phyloP scores from a whole-genome alignment of 1,284 basidiomycete genomes.

The Mycosarcoma maydis region DNA sequence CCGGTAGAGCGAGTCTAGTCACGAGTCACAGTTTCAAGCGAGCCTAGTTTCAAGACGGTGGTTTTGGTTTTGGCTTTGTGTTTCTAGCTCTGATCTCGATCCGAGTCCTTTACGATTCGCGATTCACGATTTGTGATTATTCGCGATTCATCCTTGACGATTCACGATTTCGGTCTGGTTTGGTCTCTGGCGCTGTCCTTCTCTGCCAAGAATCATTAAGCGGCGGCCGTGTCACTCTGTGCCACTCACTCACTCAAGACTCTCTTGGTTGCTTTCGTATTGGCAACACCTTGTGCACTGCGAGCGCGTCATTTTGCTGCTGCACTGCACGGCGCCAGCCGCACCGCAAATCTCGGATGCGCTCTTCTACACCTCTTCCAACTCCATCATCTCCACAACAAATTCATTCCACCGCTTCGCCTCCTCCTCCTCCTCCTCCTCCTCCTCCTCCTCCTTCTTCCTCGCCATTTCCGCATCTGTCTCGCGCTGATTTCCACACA shows the following conservation, averaged over 20 bases:
- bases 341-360: conserved; percentile 25
- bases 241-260: neutral
- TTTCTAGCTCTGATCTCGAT: conserved; percentile 9
- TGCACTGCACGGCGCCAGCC: conserved; percentile 4
- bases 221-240: conserved; percentile 15
- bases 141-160: no score
- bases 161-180: no score
- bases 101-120: no score
- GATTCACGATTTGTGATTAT: no score
- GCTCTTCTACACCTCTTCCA: conserved; percentile 8
- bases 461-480: neutral
- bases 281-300: neutral
- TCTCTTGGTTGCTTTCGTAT: neutral
- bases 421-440: neutral
- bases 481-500: conserved; percentile 2
- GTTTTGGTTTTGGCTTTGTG: neutral
- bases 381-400: conserved; percentile 28
- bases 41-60: conserved; percentile 5
- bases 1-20: conserved; percentile 2
- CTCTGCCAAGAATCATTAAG: neutral
- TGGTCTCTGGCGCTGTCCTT: no score
- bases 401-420: conserved; percentile 4
- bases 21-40: no score
- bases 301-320: neutral
- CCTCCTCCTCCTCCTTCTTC: neutral